Conservation (phyloP, 257 asterid genomes). For the Salvia rosmarinus region DNA sequence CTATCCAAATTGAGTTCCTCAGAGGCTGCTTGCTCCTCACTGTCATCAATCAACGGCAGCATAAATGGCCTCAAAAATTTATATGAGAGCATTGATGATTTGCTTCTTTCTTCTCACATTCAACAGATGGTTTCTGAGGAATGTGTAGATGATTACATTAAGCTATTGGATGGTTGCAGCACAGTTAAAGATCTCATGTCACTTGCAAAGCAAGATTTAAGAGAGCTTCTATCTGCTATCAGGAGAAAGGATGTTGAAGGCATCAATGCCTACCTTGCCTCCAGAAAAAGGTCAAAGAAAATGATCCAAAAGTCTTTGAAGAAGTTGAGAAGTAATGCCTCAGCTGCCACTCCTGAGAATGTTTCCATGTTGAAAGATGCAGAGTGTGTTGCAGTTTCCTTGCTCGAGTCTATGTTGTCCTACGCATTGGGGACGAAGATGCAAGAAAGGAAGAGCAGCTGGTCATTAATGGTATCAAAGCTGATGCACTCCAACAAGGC, state of each 20-base stretch:
- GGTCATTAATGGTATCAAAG: slow-evolving; percentile 36
- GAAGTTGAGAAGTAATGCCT: not conserved
- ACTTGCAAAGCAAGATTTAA: slow-evolving; percentile 27
- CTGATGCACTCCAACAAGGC: slow-evolving; percentile 27
- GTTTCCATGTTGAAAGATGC: not conserved
- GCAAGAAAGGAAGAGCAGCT: not conserved
- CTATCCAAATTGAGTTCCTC: slow-evolving; percentile 33
- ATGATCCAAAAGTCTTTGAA: not conserved
- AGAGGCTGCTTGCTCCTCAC: slow-evolving; percentile 30
- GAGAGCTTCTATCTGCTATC: slow-evolving; percentile 34
- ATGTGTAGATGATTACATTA: slow-evolving; percentile 9
- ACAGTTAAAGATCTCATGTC: slow-evolving; percentile 32
- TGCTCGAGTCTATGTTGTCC: not conserved
- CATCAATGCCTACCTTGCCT: slow-evolving; percentile 19
- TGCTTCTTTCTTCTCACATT: slow-evolving; percentile 30
- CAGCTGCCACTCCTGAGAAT: not conserved
- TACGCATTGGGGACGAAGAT: not conserved
- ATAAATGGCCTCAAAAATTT: slow-evolving; percentile 32
- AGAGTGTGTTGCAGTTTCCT: not conserved
- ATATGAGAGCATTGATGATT: slow-evolving; percentile 31
- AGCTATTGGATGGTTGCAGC: slow-evolving; percentile 34
- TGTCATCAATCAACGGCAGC: slow-evolving; percentile 36
- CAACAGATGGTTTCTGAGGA: slow-evolving; percentile 28
- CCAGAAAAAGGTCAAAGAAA: not conserved
- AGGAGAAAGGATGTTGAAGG: slow-evolving; percentile 31